Evolutionary conservation across 2,329 filamentous ascomycete genomes (phyloP), one percentile per base, ranked within the genome.

Genomic region (Fusarium sp.): DNA sequence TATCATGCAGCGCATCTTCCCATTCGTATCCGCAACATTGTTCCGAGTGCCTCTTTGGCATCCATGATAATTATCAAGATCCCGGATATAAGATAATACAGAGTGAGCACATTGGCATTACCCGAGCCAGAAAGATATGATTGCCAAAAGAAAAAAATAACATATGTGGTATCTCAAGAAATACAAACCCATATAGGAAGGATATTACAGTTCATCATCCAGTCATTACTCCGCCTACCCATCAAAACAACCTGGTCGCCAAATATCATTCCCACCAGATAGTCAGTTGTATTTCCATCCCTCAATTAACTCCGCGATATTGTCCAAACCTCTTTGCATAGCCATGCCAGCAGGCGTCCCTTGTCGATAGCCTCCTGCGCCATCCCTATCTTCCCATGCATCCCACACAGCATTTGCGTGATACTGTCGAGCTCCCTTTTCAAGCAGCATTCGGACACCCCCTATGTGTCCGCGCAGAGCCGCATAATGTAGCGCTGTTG

Each of bases 341-440:
- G 74, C 74, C 61, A 75, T 71, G 10, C 71, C 74, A 48, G 74
- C 74, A n/a, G 74, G 74, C 11, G 74, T 75, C 20, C 74, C 74
- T 32, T 75, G 74, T 51, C 73, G 69, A 60, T 75, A 75, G 12
- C 63, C 64, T 48, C 59, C 60, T 46, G 66, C 68, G 14, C 64
- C 67, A 48, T 75, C 73, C 41, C 74, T 72, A 50, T 75, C 72
- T 56, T 75, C 74, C 73, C 73, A 74, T 9, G 56, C 66, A 68
- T 75, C 73, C 69, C 74, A 75, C 37, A 75, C 73, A 13, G 73
- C 73, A 48, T 71, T 75, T 43, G 74, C 74, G 48, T 74, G 72
- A 43, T 66, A 72, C 30, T 75, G 74, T 21, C 69, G 71, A 25
- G 74, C 74, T 23, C 74, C 74, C 34, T 63, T 75, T 37, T 75